Evolutionary conservation across 176 grass and related monocot species (phyloP).

Genomic region (Tuctoria greenei): DNA sequence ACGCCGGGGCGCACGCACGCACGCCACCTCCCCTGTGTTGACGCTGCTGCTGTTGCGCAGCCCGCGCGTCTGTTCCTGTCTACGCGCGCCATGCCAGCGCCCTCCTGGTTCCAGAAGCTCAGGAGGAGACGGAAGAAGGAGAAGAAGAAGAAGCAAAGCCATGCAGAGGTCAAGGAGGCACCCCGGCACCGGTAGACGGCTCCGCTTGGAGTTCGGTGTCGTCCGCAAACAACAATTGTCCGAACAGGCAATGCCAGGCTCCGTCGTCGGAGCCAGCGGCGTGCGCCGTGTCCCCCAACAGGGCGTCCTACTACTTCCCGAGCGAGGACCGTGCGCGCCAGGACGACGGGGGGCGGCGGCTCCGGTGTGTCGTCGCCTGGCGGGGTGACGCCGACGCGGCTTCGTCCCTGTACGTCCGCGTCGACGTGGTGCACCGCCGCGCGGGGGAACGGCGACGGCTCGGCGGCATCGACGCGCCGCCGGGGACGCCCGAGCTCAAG

Average conservation of each 20-base stretch:
- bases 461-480: conserved; percentile 41
- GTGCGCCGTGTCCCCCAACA: conserved; percentile 44
- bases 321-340: conserved; percentile 1
- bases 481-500: conserved; percentile 61
- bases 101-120: conserved; percentile 86
- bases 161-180: background rate
- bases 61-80: background rate
- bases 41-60: background rate
- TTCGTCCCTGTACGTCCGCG: conserved; percentile 25
- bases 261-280: background rate
- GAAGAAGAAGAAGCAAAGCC: conserved; percentile 29
- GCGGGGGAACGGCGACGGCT: conserved; percentile 20
- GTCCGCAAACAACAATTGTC: background rate
- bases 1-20: background rate
- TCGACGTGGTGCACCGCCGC: conserved; percentile 38
- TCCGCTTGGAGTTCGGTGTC: background rate
- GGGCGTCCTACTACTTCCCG: conserved; percentile 66
- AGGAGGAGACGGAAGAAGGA: conserved; percentile 44
- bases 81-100: conserved; percentile 45
- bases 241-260: background rate
- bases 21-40: conserved; percentile 19
- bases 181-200: background rate
- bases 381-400: background rate
- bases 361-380: conserved; percentile 10
- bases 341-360: conserved; percentile 30